Evolutionary conservation across 2,329 filamentous ascomycete genomes (phyloP).

Genomic region (Ophiostoma ips): DNA sequence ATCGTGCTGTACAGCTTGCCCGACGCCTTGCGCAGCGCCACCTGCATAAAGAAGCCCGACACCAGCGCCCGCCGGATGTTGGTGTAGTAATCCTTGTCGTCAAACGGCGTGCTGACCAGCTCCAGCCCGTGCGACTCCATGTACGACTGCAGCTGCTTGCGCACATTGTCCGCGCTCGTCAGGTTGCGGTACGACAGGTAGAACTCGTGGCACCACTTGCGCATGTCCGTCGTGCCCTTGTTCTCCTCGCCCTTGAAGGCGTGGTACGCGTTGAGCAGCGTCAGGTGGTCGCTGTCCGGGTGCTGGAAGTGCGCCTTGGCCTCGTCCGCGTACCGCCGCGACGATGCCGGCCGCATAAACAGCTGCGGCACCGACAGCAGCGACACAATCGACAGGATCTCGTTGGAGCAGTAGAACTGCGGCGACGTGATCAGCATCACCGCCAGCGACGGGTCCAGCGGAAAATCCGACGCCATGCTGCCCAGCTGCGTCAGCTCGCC

Average conservation of each 20-base stretch:
- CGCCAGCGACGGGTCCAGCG: slow-evolving; percentile 81
- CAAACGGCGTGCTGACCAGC: slow-evolving; percentile 76
- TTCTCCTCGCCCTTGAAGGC: slow-evolving; percentile 71
- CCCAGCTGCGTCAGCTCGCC: slow-evolving; percentile 82
- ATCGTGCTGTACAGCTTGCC: slow-evolving; percentile 90
- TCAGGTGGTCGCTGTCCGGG: slow-evolving; percentile 86
- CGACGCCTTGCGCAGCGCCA: slow-evolving; percentile 79
- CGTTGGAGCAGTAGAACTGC: slow-evolving; percentile 97
- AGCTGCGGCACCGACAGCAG: slow-evolving; percentile 89
- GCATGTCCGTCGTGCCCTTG: slow-evolving; percentile 50
- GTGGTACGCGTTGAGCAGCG: slow-evolving; percentile 94
- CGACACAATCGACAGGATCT: slow-evolving; percentile 89
- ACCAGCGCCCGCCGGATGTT: slow-evolving; percentile 91
- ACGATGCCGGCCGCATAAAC: slow-evolving; percentile 74
- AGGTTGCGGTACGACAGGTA: slow-evolving; percentile 83
- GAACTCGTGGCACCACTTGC: slow-evolving; percentile 94
- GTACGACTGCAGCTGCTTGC: slow-evolving; percentile 79
- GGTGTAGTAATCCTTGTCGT: slow-evolving; percentile 94
- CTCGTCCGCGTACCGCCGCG: slow-evolving; percentile 84
- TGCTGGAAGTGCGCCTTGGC: slow-evolving; percentile 95
- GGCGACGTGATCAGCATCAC: slow-evolving; percentile 97
- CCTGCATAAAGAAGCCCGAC: slow-evolving; percentile 98
- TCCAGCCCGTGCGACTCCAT: slow-evolving; percentile 89
- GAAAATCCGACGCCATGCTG: slow-evolving; percentile 82
- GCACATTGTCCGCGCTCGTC: slow-evolving; percentile 86